A percentile compares a stretch with the other conserved stretches of the same genome.
These are phyloP conservation scores for Juglanconis oblonga DNA, from an alignment of 2,329 filamentous ascomycete genomes.

Conservation along the genomic window DNA sequence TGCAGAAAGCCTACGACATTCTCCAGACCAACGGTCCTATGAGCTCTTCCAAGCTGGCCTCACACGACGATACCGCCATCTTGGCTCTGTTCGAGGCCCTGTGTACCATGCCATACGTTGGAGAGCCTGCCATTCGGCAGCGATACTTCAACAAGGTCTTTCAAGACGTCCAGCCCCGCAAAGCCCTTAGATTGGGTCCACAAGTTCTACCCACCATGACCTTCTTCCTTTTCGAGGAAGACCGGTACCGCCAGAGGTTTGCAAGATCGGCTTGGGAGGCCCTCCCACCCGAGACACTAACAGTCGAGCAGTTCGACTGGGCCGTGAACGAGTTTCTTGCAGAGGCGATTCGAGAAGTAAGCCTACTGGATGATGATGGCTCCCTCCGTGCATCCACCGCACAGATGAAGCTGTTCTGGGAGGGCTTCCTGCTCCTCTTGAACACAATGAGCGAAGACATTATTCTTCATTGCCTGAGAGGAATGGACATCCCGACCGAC, in stretches of 20 bases:
- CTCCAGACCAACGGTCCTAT: constrained; percentile 41
- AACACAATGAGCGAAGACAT: constrained; percentile 68
- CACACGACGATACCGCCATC: constrained; percentile 57
- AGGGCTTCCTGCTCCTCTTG: constrained; percentile 72
- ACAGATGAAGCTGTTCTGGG: constrained; percentile 73
- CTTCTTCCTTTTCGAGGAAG: constrained; percentile 76
- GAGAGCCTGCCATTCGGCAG: constrained; percentile 44
- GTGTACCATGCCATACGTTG: constrained; percentile 77
- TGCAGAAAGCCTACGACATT: constrained; percentile 50
- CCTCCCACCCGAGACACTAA: constrained; percentile 59
- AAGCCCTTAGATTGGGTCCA: constrained; percentile 70
- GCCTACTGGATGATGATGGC: neutral
- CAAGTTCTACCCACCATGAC: constrained; percentile 77
- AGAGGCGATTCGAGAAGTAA: constrained; percentile 49
- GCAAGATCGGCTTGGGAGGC: constrained; percentile 67
- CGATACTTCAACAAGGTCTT: constrained; percentile 78
- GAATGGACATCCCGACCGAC: constrained; percentile 73
- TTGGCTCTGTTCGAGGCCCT: constrained; percentile 85
- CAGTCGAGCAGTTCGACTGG: constrained; percentile 79
- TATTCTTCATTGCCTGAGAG: constrained; percentile 74
- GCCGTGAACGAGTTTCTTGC: constrained; percentile 73
- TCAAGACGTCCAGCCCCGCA: constrained; percentile 72
- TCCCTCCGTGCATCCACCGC: constrained; percentile 32
- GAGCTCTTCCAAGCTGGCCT: constrained; percentile 44
- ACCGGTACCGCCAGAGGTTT: constrained; percentile 63